Evolutionary conservation across 2,329 filamentous ascomycete genomes (phyloP), one percentile per base, ranked within the genome.

Genomic region (Colletotrichum filicis): DNA sequence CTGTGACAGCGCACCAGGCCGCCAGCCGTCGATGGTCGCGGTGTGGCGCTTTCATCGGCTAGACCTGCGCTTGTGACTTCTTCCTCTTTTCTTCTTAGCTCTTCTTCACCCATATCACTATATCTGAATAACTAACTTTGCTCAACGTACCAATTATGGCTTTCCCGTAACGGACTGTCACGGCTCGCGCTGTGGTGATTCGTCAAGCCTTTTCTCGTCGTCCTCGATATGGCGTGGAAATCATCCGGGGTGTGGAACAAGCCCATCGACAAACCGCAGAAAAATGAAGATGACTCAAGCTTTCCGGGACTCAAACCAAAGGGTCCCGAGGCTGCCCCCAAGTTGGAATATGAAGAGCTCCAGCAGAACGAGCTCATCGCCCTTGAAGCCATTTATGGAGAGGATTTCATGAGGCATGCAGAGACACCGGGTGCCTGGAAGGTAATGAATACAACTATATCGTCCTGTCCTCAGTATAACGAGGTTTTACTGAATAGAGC

Each of bases 301-400:
- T 88, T 88, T 76, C 86, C 88, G 71, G 88, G 86, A 74, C 85
- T 89, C 76, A 84, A 84, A 76, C 81, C 84, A 75, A 79, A 81
- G 71, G 83, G 83, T 76, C 80, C 84, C 73, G 81, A 85, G 71
- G 77, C 83, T 60, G 79, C 80, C 56, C 79, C 83, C 63, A 89
- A 85, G 76, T 88, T 88, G 19, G 86, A 95, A 79, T 97, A 98
- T 84, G 90, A 92, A 76, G 93, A 97, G 83, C 91, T 94, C 42
- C 97, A 98, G 84, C 88, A 93, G 78, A 94, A 98, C 80, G 97
- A 98, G 84, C 88, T 97, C 70, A 90, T 97, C 80, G 96, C 92
- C 57, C 87, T 98, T 72, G 89, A 93, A 78, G 94, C 96, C 55
- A 97, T 98, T 62, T 98, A 97, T 80, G 93, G 92, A 76, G 94